A percentile compares a stretch with the other conserved stretches of the same genome.
Conservation (phyloP, 192 early-diverging fungal genomes). For the Pilaira anomala region DNA sequence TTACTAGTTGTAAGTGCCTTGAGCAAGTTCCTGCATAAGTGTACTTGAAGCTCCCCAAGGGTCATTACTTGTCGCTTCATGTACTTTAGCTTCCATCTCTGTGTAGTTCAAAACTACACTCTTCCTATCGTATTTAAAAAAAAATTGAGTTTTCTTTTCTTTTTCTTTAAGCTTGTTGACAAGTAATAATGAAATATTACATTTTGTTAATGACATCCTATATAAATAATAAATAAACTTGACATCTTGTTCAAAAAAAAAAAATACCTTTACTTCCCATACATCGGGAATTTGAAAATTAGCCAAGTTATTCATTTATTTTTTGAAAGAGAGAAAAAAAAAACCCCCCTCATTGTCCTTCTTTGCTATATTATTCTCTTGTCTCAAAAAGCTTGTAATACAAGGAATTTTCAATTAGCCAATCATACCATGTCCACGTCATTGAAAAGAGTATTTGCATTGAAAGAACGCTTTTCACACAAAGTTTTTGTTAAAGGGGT, state of each 20-base stretch:
- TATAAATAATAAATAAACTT: background rate
- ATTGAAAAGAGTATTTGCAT: no score
- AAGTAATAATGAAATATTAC: slow-evolving; percentile 8
- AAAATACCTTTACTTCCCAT: slow-evolving; percentile 40
- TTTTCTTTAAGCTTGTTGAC: background rate
- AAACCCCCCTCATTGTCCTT: no score
- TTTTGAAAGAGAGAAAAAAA: background rate
- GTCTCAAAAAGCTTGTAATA: no score
- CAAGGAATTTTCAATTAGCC: no score
- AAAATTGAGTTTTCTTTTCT: background rate
- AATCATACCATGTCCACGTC: no score
- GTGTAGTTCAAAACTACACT: slow-evolving; percentile 91
- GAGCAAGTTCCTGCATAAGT: slow-evolving; percentile 92
- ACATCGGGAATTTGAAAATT: slow-evolving; percentile 35
- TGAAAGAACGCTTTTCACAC: no score
- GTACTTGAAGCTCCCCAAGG: slow-evolving; percentile 94
- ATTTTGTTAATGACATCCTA: slow-evolving; percentile 46
- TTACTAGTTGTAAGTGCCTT: slow-evolving; percentile 80
- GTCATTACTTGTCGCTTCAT: slow-evolving; percentile 91
- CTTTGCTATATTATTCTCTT: no score
- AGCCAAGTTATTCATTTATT: slow-evolving; percentile 24
- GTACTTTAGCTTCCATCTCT: slow-evolving; percentile 90
- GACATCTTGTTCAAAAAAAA: background rate
- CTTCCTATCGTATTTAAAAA: slow-evolving; percentile 49
- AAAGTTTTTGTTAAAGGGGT: no score